Conservation (phyloP, 2,329 filamentous ascomycete species). For the Epichloe coenophiala region DNA sequence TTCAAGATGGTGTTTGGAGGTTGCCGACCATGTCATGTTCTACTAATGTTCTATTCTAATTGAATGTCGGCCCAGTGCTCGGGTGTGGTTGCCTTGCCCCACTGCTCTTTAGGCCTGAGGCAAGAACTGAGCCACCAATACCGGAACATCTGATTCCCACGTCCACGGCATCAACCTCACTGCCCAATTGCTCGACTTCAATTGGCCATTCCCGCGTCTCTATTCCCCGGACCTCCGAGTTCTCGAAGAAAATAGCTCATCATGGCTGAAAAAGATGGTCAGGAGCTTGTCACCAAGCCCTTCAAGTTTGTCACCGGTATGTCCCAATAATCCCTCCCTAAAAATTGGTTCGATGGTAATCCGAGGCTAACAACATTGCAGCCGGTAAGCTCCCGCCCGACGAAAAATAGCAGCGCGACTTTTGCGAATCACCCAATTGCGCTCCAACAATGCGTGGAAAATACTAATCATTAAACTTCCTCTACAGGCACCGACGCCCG, state of each 20-base stretch:
- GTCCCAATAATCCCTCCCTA: conserved; percentile 29
- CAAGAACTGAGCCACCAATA: conserved; percentile 19
- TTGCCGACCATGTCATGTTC: conserved; percentile 23
- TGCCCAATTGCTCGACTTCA: conserved; percentile 3
- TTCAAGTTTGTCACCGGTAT: conserved; percentile 99
- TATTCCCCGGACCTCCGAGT: conserved; percentile 11
- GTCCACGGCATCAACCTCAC: conserved; percentile 17
- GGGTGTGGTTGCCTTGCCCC: conserved; percentile 20
- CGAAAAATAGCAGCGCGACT: conserved; percentile 6
- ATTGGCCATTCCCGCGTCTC: conserved; percentile 12
- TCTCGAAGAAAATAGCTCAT: conserved; percentile 31
- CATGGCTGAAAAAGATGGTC: conserved; percentile 79
- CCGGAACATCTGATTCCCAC: conserved; percentile 29
- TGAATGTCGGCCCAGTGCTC: conserved; percentile 19
- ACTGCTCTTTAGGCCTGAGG: conserved; percentile 26
- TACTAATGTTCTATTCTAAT: conserved; percentile 13
- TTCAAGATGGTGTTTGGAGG: conserved; percentile 16
- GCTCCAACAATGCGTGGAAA: background rate
- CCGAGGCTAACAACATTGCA: conserved; percentile 30
- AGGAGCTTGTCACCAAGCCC: conserved; percentile 81
- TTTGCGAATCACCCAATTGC: conserved; percentile 17
- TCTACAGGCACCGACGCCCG: conserved; percentile 85
- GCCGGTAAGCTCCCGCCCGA: conserved; percentile 27
- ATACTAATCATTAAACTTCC: conserved; percentile 6
- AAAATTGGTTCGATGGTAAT: conserved; percentile 22